phyloP scores from a whole-genome alignment of 2,329 filamentous ascomycete genomes.

The Colletotrichum sp. region DNA sequence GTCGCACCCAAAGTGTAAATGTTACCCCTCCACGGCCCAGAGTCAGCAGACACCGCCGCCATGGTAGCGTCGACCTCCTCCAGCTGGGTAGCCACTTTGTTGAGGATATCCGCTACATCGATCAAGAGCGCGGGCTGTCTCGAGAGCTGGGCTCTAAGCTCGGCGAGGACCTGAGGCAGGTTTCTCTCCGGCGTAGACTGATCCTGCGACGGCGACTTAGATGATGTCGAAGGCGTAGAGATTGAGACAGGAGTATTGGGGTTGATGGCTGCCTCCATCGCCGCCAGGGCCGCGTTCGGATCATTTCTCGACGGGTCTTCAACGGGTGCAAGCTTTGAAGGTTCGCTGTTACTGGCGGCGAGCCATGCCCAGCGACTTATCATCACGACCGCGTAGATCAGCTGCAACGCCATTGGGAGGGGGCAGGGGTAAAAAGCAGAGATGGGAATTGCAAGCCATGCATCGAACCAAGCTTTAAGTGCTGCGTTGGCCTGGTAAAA shows the following conservation, averaged over 20 bases:
- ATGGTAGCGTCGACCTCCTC: conserved; percentile 47
- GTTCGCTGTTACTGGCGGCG: conserved; percentile 27
- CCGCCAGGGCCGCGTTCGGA: neutral
- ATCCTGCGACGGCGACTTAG: neutral
- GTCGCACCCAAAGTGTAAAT: conserved; percentile 54
- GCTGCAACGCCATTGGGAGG: conserved; percentile 47
- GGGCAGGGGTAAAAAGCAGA: conserved; percentile 50
- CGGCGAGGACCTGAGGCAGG: conserved; percentile 43
- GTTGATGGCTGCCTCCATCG: conserved; percentile 8
- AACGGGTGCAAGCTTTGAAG: neutral
- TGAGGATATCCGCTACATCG: conserved; percentile 48
- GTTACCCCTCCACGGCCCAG: conserved; percentile 45
- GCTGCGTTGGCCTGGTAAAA: conserved; percentile 55
- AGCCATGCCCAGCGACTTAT: conserved; percentile 57
- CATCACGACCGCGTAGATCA: conserved; percentile 57
- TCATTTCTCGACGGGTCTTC: neutral
- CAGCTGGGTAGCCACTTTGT: conserved; percentile 44
- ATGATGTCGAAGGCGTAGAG: neutral
- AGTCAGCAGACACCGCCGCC: conserved; percentile 32
- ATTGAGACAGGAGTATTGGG: neutral
- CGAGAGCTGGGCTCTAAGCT: conserved; percentile 45
- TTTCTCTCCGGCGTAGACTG: conserved; percentile 10
- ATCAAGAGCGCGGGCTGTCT: conserved; percentile 50
- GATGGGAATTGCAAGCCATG: conserved; percentile 50
- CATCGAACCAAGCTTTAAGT: conserved; percentile 54